A percentile compares a stretch with the other conserved stretches of the same genome.
Evolutionary conservation across 192 early-diverging fungal species (phyloP).

Genomic region (Ambispora gerdemannii): DNA sequence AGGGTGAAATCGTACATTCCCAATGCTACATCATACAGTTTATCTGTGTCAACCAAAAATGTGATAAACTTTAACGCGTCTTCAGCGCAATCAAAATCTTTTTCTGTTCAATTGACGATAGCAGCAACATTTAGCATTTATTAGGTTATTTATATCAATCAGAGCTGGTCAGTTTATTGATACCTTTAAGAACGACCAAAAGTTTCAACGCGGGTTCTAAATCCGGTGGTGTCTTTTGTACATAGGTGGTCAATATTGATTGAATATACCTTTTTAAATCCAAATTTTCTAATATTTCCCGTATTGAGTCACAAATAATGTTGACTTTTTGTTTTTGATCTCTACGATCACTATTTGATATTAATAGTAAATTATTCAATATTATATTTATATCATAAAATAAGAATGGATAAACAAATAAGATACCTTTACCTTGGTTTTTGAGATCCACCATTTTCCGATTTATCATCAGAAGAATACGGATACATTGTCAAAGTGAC

Average conservation of each 20-base stretch:
- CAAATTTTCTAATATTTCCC: constrained; percentile 52
- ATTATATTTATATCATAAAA: background rate
- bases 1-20: constrained; percentile 93
- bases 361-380: too few species aligned
- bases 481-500: constrained; percentile 79
- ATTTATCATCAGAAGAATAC: constrained; percentile 24
- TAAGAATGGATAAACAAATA: background rate
- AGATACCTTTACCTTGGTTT: background rate
- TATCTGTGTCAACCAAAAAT: constrained; percentile 86
- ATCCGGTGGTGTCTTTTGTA: constrained; percentile 75
- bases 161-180: too few species aligned
- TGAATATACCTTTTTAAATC: constrained; percentile 64
- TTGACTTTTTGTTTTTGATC: constrained; percentile 61
- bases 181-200: constrained; percentile 59
- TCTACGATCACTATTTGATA: background rate
- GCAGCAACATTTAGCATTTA: too few species aligned
- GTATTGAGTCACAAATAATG: constrained; percentile 65
- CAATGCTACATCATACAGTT: constrained; percentile 85
- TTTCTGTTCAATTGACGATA: constrained; percentile 33
- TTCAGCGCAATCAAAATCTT: constrained; percentile 67
- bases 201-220: constrained; percentile 74
- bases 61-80: constrained; percentile 85
- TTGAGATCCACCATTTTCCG: too few species aligned
- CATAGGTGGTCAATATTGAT: constrained; percentile 81
- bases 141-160: too few species aligned